These are phyloP conservation scores for Rhizopus microsporus DNA, from an alignment of 371 early-diverging fungal genomes.

Conservation along the genomic window DNA sequence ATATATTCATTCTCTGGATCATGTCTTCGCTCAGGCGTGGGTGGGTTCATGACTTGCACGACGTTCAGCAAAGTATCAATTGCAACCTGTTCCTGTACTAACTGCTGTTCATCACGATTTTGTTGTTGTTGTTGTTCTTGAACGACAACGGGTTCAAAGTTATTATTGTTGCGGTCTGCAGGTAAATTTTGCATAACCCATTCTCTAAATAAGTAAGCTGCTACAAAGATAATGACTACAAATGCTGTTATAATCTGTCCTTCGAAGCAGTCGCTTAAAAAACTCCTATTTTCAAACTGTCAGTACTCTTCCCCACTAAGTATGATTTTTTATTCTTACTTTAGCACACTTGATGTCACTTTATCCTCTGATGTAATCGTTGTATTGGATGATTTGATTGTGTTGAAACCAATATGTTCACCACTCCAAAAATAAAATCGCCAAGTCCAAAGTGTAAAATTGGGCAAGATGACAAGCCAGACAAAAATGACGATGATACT, in stretches of 20 bases:
- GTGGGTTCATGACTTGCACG: constrained; percentile 24
- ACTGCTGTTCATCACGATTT: background rate
- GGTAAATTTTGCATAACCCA: constrained; percentile 78
- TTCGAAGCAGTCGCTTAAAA: constrained; percentile 80
- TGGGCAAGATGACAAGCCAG: constrained; percentile 82
- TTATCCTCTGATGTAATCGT: background rate
- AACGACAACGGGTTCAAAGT: background rate
- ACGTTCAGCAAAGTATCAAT: constrained; percentile 28
- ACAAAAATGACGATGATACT: constrained; percentile 60
- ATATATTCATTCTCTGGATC: background rate
- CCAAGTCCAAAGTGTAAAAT: constrained; percentile 78
- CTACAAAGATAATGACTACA: constrained; percentile 72
- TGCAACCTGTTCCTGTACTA: constrained; percentile 24
- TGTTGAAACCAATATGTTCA: constrained; percentile 36
- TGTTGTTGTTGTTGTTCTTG: background rate
- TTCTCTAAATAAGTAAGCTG: constrained; percentile 76
- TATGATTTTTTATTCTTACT: background rate
- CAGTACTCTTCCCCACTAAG: too few relatives aligned
- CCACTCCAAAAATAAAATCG: constrained; percentile 78
- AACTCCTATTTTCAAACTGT: constrained; percentile 32
- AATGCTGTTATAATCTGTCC: constrained; percentile 78
- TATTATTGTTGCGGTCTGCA: constrained; percentile 6
- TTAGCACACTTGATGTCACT: background rate
- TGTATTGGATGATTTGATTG: background rate
- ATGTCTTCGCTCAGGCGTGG: constrained; percentile 8